Evolutionary conservation across 1,284 basidiomycete genomes (phyloP), one percentile per base, ranked within the genome.

Genomic region (Cerioporus squamosus): DNA sequence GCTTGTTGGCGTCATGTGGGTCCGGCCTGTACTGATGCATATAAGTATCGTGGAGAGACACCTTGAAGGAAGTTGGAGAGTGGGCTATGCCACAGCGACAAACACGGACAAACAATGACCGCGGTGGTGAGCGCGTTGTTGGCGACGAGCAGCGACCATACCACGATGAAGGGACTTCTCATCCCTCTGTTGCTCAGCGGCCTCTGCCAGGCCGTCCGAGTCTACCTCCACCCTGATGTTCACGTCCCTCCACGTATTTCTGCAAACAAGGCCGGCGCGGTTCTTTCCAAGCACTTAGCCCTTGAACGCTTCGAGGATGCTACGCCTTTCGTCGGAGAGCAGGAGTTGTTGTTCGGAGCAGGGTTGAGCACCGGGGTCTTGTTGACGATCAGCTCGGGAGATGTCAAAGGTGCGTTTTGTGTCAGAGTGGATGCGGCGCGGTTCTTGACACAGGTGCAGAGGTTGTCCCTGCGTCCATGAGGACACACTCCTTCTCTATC

Each of bases 221-320:
- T 90, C 7, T 90, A 85, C 67, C 72, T 89, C 10, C 78, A 79
- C 54, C 77, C 79, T 15, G 61, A 70, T 6, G 66, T 75, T 0
- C 66, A 68, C 8, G 62, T 77, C 38, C 73, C 70, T 2, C 67
- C 77, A 12, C 71, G 61, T 17, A 71, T 86, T n/a, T 78, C 81
- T 17, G 75, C 79, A 23, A 75, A 80, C 36, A 79, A 85, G 55
- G 85, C 86, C 51, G 85, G 81, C 66, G 77, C 81, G 33, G 80
- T 78, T 7, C 76, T 92, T 38, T 81, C 89, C 20, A 83, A 81
- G 57, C 88, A 92, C 68, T 80, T 92, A 17, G 84, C 86, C 22
- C 79, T 93, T 3, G 90, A 91, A 62, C 74, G 74, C 26, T 87
- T 86, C 62, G 87, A 90, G 67, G 59, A 61, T 50, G 57, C 46